Percentiles rank a stretch among this genome's conserved stretches.
Conservation (phyloP, 805 yeast genomes). For the Starmerella asiatica region DNA sequence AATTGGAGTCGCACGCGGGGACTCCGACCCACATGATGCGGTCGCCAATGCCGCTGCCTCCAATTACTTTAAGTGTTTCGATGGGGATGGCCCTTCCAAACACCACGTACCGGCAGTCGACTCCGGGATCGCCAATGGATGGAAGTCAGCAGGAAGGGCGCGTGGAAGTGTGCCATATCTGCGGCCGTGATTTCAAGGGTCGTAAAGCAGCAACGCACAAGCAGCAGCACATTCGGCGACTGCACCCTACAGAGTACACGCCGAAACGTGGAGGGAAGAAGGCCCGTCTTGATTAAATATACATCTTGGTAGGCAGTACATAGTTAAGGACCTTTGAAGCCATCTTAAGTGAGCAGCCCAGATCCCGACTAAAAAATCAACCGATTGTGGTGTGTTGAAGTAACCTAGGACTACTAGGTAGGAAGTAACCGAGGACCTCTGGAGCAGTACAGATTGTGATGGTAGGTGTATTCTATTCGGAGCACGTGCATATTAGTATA, state of each 20-base stretch:
- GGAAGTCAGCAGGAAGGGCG: conserved; percentile 15
- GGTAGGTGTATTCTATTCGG: too few relatives aligned
- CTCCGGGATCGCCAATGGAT: conserved; percentile 15
- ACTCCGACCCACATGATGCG: not conserved
- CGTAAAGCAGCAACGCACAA: conserved; percentile 37
- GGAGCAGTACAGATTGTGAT: too few relatives aligned
- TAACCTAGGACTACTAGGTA: too few relatives aligned
- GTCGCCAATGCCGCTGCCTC: not conserved
- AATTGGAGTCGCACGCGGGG: not conserved
- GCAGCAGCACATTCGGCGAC: conserved; percentile 36
- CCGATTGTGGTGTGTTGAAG: too few relatives aligned
- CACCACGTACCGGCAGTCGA: not conserved
- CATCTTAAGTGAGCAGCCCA: too few relatives aligned
- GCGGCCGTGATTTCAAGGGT: conserved; percentile 35
- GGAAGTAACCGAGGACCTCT: too few relatives aligned
- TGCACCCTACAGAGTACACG: conserved; percentile 35
- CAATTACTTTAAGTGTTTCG: not conserved
- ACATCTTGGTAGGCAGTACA: too few relatives aligned
- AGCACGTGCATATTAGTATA: too few relatives aligned
- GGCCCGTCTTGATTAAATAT: conserved; percentile 11
- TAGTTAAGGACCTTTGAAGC: too few relatives aligned
- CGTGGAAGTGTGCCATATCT: conserved; percentile 31
- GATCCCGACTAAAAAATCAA: too few relatives aligned
- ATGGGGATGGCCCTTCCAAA: not conserved
- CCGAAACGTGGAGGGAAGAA: conserved; percentile 37